Percentiles rank a stretch among this genome's conserved stretches.
Conservation (phyloP, 2,329 filamentous ascomycete genomes). For the Fusarium sp. region DNA sequence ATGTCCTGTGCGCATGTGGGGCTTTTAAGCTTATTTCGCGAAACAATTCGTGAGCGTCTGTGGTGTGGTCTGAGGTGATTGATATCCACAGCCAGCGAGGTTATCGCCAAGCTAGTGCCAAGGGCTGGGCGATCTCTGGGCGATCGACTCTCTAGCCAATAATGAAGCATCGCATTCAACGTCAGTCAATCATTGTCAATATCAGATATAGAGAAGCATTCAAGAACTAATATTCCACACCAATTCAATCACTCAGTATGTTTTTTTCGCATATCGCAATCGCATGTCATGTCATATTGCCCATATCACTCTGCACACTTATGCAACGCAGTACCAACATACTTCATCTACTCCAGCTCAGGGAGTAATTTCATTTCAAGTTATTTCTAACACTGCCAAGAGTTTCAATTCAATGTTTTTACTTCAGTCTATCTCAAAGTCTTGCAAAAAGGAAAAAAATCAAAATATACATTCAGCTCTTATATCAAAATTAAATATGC, state of each 20-base stretch:
- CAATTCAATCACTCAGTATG: rapidly evolving
- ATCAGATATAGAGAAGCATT: neutral
- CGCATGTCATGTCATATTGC: neutral
- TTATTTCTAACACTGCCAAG: neutral
- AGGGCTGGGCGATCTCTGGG: constrained; percentile 36
- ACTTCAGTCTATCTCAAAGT: neutral
- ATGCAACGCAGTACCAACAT: neutral
- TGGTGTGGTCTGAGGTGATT: neutral
- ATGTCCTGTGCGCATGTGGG: neutral
- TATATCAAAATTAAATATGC: neutral
- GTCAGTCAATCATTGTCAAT: neutral
- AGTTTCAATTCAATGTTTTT: rapidly evolving
- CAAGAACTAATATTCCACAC: neutral
- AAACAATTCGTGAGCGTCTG: neutral
- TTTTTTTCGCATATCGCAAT: neutral
- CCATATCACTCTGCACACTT: neutral
- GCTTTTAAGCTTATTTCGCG: constrained; percentile 37
- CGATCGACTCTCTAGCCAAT: constrained; percentile 24
- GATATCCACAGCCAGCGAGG: constrained; percentile 19
- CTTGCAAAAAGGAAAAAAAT: neutral
- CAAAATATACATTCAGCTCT: rapidly evolving
- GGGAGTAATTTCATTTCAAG: neutral
- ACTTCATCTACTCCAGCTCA: neutral
- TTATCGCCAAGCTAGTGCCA: constrained; percentile 34
- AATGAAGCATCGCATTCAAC: neutral